These are phyloP conservation scores for Quercus parvula DNA, from an alignment of 306 rosid genomes.

Conservation along the genomic window DNA sequence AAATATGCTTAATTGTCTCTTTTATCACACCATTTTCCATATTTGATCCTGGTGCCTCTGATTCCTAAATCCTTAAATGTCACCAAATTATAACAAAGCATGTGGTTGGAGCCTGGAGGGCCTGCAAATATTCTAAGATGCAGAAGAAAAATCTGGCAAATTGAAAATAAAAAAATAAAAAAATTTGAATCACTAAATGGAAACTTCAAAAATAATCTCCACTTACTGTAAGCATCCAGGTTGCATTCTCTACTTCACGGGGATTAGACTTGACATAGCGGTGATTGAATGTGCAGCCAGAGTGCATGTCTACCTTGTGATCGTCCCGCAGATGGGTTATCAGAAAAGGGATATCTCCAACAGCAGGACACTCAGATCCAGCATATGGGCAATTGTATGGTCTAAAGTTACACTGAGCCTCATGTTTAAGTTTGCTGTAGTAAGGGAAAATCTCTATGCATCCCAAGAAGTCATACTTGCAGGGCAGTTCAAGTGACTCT, in stretches of 20 bases:
- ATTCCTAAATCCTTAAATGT: not conserved
- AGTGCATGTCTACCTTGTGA: slow-evolving; percentile 28
- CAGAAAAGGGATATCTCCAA: slow-evolving; percentile 21
- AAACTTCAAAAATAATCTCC: not conserved
- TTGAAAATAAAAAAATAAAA: not conserved
- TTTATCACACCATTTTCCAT: not conserved
- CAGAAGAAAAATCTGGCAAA: not conserved
- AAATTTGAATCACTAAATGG: not conserved
- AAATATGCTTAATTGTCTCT: not conserved
- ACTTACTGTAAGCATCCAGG: slow-evolving; percentile 27
- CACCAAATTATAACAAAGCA: not conserved
- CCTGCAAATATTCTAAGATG: not conserved
- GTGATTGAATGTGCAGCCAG: slow-evolving; percentile 22
- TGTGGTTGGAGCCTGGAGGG: not conserved
- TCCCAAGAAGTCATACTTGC: slow-evolving; percentile 25
- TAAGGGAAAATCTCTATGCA: slow-evolving; percentile 23
- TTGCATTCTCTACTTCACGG: slow-evolving; percentile 12
- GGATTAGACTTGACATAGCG: slow-evolving; percentile 24
- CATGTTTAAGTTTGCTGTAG: slow-evolving; percentile 27
- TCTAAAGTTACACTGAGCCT: slow-evolving; percentile 19
- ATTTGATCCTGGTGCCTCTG: not conserved
- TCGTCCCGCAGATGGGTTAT: slow-evolving; percentile 18
- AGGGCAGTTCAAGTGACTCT: slow-evolving; percentile 16
- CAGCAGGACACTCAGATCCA: slow-evolving; percentile 16
- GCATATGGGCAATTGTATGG: slow-evolving; percentile 24